Base-by-base conservation (phyloP, 805 yeast species). In the Starmerella tilneyi region DNA sequence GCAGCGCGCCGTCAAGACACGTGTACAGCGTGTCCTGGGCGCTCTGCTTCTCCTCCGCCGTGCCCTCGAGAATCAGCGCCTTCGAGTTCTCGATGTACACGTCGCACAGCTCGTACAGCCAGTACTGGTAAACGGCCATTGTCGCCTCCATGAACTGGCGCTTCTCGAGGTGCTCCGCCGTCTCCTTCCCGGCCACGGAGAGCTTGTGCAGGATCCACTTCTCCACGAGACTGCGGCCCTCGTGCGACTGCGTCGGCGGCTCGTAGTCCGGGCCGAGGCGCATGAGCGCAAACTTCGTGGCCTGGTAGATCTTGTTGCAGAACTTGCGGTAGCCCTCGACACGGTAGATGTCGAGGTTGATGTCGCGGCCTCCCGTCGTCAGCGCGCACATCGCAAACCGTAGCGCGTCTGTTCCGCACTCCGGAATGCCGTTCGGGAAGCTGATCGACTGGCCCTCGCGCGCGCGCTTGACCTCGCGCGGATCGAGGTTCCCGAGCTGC, bases 251-350 rank as follows among this genome's bases (percentile, higher is more conserved):
- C 48, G 73, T 69, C 44, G 94, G 84, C 44, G 98, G 97, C 47
- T 66, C 63, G 66, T 84, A 92, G 62, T 79, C 94, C 22, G 76
- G 82, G 50, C 97, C 97, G 52, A 92, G 74, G 65, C 94, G 79
- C 78, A 88, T 78, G 67, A 92, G 71, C 34, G 86, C 97, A 61
- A 92, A 92, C 70, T 92, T 92, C 51, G 97, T 88, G 44, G 98
- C 98, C 71, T 92, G 97, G 74, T 85, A 92, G 59, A 92, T 92
- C 78, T 92, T 92, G 79, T 92, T 92, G 74, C 98, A 86, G 83
- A 92, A 92, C 75, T 92, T 92, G 70, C 98, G 79, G 79, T 92
- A 92, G 60, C 97, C 98, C 65, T 92, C 97, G 56, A 92, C 96
- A 70, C 97, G 82, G 64, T 85, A 71, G 57, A 92, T 86, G 63